phyloP scores from a whole-genome alignment of 202 grass and related monocot species.

The Cymbopogon flexuosus region DNA sequence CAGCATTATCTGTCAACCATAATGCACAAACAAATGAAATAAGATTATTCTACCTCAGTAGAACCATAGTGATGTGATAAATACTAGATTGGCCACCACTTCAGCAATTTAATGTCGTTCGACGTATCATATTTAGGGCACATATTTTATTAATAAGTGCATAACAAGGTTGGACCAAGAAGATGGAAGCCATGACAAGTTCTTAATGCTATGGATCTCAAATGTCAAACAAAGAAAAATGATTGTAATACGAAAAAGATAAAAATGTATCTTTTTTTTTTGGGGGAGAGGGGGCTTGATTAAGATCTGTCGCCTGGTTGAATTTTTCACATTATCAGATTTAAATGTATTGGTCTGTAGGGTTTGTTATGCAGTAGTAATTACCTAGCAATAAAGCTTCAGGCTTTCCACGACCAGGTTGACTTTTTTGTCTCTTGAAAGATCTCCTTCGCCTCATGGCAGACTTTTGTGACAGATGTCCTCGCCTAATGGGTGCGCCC shows the following conservation, averaged over 20 bases:
- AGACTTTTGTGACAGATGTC: constrained; percentile 48
- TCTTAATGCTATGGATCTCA: background rate
- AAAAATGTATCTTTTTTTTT: too few relatives aligned
- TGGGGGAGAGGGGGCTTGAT: background rate
- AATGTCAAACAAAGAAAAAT: background rate
- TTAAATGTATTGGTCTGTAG: background rate
- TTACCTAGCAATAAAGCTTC: constrained; percentile 61
- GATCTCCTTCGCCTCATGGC: constrained; percentile 76
- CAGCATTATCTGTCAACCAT: constrained; percentile 34
- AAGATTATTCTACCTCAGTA: background rate
- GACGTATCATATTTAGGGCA: background rate
- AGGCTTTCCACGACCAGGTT: constrained; percentile 51
- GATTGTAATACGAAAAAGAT: background rate
- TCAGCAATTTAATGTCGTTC: background rate
- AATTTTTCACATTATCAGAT: background rate
- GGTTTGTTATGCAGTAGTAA: background rate
- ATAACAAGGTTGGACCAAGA: background rate
- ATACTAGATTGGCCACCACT: background rate
- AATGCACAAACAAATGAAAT: constrained; percentile 9
- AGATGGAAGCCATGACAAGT: background rate
- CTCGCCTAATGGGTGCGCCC: constrained; percentile 40
- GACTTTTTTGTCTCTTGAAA: constrained; percentile 69
- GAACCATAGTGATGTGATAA: background rate
- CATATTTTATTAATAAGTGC: background rate
- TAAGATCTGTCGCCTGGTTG: background rate